These are phyloP conservation scores for Sequoiadendron giganteum DNA, from an alignment of 75 land plant species.

Conservation along the genomic window DNA sequence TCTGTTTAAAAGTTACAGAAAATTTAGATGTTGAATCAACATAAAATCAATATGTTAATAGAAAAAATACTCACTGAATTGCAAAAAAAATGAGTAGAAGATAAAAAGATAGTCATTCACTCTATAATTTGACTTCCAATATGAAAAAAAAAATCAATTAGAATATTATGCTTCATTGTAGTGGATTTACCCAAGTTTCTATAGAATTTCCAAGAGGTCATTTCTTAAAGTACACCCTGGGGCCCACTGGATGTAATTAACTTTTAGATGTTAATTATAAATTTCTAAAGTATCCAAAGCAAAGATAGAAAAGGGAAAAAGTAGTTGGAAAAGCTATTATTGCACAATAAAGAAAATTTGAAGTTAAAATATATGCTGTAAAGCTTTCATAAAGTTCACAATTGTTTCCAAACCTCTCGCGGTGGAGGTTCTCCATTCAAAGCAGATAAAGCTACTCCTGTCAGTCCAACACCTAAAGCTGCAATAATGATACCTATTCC, in stretches of 20 bases:
- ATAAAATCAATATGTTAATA: no score
- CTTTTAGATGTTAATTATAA: background rate
- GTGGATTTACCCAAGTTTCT: no score
- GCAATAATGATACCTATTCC: slow-evolving; percentile 69
- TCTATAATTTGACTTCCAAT: no score
- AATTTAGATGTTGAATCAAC: no score
- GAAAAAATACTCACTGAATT: no score
- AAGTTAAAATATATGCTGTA: background rate
- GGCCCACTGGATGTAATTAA: background rate
- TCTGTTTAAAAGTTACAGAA: no score
- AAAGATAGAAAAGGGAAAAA: background rate
- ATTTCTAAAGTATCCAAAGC: background rate
- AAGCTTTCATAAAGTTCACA: background rate
- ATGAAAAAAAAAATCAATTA: no score
- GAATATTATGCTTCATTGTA: no score
- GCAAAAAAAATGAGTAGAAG: no score
- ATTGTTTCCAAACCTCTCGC: slow-evolving; percentile 61
- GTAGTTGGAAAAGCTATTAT: background rate
- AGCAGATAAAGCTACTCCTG: slow-evolving; percentile 51
- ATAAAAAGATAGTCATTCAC: no score
- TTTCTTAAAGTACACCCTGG: no score
- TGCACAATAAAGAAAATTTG: background rate
- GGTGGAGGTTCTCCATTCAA: slow-evolving; percentile 68
- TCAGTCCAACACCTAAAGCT: slow-evolving; percentile 48
- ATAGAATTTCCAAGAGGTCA: no score